Evolutionary conservation across 2,329 filamentous ascomycete genomes (phyloP), one percentile per base, ranked within the genome.

Genomic region (Ceratocystis harringtonii): DNA sequence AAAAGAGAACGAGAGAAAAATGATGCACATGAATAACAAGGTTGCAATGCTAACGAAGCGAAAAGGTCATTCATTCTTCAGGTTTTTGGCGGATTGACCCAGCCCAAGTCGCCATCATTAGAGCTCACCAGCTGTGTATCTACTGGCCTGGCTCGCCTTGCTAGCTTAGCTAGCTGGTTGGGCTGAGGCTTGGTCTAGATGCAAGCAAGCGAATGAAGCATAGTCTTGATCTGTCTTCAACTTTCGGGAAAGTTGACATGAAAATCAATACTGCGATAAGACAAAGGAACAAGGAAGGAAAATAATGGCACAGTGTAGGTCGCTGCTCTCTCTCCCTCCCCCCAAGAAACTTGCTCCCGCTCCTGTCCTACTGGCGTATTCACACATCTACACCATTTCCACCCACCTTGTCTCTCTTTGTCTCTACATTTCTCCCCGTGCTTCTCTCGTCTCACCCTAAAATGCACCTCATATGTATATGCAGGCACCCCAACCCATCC

Each of bases 401-500:
- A 50, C 48, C 48, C 55, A 58, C 55, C 25, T n/a, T 28, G n/a
- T 57, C 32, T 64, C 45, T 43, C 48, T 28, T 12, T 50, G 10
- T 43, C 48, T 57, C 48, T 64, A 30, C 43, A 19, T 28, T 22
- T 32, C 48, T 22, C 48, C 7, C 32, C 25, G 32, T 44, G n/a
- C 44, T 19, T 50, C 48, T 41, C 25, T 52, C 48, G 28, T 63
- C 32, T 50, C 61, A 48, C 44, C 44, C 43, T 63, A 44, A 25
- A 22, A 61, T 61, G 36, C 36, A 48, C 22, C 25, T 32, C 25
- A 58, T 58, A 58, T 58, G 25, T 32, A 58, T 58, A 30, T 58
- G 55, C 55, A 58, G 30, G 55, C 55, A 58, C 55, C 28, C 55
- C 30, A 52, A 62, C 25, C 45, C 41, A 52, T 60, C 50, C 52